Conservation (phyloP, 129 eudicot genomes). For the Erigeron canadensis region DNA sequence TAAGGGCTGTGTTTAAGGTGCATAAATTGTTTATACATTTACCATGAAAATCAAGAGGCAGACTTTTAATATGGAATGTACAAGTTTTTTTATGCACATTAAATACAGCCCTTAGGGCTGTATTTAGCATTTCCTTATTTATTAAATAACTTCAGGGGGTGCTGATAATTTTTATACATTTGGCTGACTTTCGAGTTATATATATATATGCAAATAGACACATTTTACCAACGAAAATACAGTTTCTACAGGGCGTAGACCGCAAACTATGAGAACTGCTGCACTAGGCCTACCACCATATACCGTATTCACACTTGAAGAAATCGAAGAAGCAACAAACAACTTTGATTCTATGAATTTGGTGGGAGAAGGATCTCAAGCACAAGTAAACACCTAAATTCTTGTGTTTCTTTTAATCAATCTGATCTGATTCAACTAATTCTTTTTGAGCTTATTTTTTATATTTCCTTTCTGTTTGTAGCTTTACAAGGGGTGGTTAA, state of each 20-base stretch:
- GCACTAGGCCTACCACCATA: slow-evolving; percentile 81
- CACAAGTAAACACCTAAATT: slow-evolving; percentile 47
- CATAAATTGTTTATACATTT: too few relatives aligned
- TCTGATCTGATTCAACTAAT: neutral
- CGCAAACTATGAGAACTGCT: slow-evolving; percentile 66
- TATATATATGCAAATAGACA: neutral
- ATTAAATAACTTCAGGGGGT: neutral
- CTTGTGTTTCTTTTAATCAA: neutral
- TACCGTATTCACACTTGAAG: slow-evolving; percentile 72
- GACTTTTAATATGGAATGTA: too few relatives aligned
- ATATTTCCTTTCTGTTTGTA: slow-evolving; percentile 18
- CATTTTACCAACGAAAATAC: neutral
- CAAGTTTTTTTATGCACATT: too few relatives aligned
- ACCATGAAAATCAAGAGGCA: too few relatives aligned
- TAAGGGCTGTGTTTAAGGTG: too few relatives aligned
- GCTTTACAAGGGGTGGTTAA: slow-evolving; percentile 76
- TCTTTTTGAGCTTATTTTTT: neutral
- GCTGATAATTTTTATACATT: neutral
- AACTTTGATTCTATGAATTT: slow-evolving; percentile 72
- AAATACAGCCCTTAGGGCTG: too few relatives aligned
- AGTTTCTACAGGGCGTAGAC: slow-evolving; percentile 49
- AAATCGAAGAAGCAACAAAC: slow-evolving; percentile 90
- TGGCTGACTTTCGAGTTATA: neutral
- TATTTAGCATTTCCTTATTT: too few relatives aligned
- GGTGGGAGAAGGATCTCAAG: slow-evolving; percentile 84